Evolutionary conservation across 2,329 filamentous ascomycete genomes (phyloP).

Genomic region (Neofusicoccum cordaticola): DNA sequence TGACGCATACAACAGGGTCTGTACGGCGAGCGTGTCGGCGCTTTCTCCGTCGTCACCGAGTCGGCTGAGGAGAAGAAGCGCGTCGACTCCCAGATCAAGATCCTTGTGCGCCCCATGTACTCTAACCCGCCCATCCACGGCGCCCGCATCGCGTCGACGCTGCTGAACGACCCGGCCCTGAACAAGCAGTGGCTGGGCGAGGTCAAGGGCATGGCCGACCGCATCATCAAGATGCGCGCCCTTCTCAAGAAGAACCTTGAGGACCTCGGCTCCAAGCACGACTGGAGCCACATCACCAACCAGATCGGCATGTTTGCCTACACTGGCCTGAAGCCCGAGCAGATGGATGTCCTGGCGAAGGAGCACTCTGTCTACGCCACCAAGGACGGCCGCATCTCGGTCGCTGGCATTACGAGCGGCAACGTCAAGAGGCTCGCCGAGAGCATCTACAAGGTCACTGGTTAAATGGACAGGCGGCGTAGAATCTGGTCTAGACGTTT

Average conservation of each 20-base stretch:
- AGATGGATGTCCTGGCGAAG: slow-evolving; percentile 89
- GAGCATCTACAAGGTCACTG: slow-evolving; percentile 81
- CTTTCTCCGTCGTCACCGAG: slow-evolving; percentile 87
- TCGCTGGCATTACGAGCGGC: slow-evolving; percentile 76
- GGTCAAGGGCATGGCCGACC: slow-evolving; percentile 98
- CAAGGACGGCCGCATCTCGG: slow-evolving; percentile 83
- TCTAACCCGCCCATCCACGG: slow-evolving; percentile 98
- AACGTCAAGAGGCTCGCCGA: slow-evolving; percentile 80
- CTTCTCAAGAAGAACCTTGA: slow-evolving; percentile 93
- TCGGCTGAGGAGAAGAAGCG: slow-evolving; percentile 89
- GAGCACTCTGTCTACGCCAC: slow-evolving; percentile 98
- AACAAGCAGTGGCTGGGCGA: slow-evolving; percentile 94
- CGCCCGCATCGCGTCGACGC: slow-evolving; percentile 87
- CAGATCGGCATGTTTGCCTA: slow-evolving; percentile 99
- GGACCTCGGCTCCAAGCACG: slow-evolving; percentile 89
- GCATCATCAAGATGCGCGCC: slow-evolving; percentile 97
- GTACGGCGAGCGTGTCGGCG: slow-evolving; percentile 96
- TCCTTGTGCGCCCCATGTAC: slow-evolving; percentile 93
- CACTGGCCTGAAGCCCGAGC: slow-evolving; percentile 84
- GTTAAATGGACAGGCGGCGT: slow-evolving; percentile 36
- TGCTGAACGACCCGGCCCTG: slow-evolving; percentile 79
- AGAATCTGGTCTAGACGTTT: neutral
- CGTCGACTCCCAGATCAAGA: slow-evolving; percentile 97
- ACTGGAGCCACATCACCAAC: slow-evolving; percentile 98
- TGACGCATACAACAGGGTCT: slow-evolving; percentile 63